A percentile compares a stretch with the other conserved stretches of the same genome.
Conservation (phyloP, 2,329 filamentous ascomycete species). For the Huntiella decipiens region DNA sequence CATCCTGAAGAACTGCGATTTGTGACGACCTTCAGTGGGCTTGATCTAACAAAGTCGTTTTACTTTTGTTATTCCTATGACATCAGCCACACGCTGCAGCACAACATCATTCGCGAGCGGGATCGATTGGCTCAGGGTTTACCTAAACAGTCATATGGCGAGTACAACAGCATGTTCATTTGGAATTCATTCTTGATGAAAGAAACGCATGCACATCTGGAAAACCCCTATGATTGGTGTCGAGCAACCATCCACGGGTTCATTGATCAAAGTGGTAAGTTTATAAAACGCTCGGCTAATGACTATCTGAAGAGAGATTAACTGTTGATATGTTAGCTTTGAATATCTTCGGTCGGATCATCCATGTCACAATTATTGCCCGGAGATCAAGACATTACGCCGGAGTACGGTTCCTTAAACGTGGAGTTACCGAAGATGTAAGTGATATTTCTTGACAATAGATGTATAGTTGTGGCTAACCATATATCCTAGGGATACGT, state of each 20-base stretch:
- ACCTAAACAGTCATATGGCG: not conserved
- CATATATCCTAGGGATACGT: conserved; percentile 48
- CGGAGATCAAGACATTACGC: conserved; percentile 84
- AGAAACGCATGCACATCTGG: conserved; percentile 50
- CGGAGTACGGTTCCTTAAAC: conserved; percentile 81
- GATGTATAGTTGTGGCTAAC: not conserved
- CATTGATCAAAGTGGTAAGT: conserved; percentile 60
- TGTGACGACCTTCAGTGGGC: conserved; percentile 69
- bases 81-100: conserved; percentile 76
- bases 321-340: conserved; percentile 63
- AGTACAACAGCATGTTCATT: conserved; percentile 81
- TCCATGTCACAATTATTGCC: conserved; percentile 88
- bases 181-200: conserved; percentile 86
- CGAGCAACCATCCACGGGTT: conserved; percentile 90
- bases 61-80: conserved; percentile 99
- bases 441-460: conserved; percentile 4
- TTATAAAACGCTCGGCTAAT: not conserved
- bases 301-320: conserved; percentile 30
- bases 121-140: conserved; percentile 39
- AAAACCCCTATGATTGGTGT: conserved; percentile 87
- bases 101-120: conserved; percentile 74
- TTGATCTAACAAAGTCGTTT: conserved; percentile 80
- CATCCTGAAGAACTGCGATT: conserved; percentile 84
- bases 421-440: conserved; percentile 73
- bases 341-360: conserved; percentile 64